Percentiles rank a stretch among this genome's conserved stretches.
Evolutionary conservation across 1,284 basidiomycete genomes (phyloP).

Genomic region (Cryptococcus neoformans): DNA sequence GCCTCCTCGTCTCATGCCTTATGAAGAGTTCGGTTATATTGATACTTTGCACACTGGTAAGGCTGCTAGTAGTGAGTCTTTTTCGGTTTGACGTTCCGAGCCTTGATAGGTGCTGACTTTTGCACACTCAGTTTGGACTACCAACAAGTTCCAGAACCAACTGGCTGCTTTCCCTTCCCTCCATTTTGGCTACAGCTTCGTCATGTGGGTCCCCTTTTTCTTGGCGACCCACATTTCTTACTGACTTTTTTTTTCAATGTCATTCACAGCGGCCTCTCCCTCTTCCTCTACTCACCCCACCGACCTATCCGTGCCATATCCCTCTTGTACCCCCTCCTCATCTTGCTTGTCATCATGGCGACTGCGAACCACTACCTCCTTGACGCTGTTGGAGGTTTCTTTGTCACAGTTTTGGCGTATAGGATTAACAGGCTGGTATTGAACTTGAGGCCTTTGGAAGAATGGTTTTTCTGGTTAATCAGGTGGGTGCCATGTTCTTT

Average conservation of each 20-base stretch:
- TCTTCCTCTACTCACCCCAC: constrained; percentile 40
- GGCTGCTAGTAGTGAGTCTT: constrained; percentile 30
- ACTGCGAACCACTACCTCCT: constrained; percentile 49
- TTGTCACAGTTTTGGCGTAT: constrained; percentile 41
- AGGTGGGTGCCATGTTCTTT: constrained; percentile 11
- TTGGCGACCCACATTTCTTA: background rate
- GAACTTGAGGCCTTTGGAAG: constrained; percentile 43
- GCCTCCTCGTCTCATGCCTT: constrained; percentile 44
- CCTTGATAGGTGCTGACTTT: background rate
- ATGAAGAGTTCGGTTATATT: constrained; percentile 32
- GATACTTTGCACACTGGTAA: constrained; percentile 40
- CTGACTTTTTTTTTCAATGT: background rate
- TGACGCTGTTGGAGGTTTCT: constrained; percentile 45
- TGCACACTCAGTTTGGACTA: constrained; percentile 24
- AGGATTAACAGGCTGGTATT: constrained; percentile 37
- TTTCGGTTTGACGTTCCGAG: background rate
- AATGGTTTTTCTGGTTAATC: constrained; percentile 39
- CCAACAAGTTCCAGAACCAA: constrained; percentile 44
- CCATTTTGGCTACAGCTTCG: constrained; percentile 37
- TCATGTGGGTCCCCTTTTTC: constrained; percentile 23
- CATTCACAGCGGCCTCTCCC: constrained; percentile 30
- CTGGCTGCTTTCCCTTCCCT: constrained; percentile 39
- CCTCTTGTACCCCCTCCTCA: constrained; percentile 38
- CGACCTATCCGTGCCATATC: constrained; percentile 18
- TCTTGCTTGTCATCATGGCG: constrained; percentile 46